Percentiles rank a stretch among this genome's conserved stretches.
phyloP scores from a whole-genome alignment of 176 grass and related monocot genomes.

The Hsuehochloa calcarea region DNA sequence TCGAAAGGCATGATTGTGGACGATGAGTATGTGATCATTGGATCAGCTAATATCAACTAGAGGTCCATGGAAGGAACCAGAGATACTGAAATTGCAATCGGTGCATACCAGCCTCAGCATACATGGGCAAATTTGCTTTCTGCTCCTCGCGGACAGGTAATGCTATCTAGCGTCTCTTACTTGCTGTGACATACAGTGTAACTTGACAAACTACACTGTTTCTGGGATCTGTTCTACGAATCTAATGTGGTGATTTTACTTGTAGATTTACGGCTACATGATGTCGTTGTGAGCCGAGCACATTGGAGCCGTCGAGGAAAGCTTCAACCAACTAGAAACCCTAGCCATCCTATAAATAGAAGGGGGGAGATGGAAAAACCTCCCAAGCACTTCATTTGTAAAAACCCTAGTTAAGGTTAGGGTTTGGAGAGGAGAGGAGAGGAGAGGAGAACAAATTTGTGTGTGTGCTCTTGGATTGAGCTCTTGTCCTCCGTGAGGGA shows the following conservation, averaged over 20 bases:
- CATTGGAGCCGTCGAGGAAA: constrained; percentile 55
- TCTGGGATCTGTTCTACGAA: neutral
- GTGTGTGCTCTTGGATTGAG: too few relatives aligned
- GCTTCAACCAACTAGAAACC: constrained; percentile 56
- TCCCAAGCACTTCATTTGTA: too few relatives aligned
- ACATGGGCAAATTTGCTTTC: constrained; percentile 71
- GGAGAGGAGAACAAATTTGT: too few relatives aligned
- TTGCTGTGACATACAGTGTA: neutral
- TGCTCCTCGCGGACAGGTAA: constrained; percentile 78
- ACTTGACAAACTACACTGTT: neutral
- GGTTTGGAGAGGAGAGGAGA: too few relatives aligned
- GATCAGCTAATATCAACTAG: constrained; percentile 95
- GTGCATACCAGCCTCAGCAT: constrained; percentile 77
- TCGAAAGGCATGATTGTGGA: constrained; percentile 96
- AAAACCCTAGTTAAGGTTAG: too few relatives aligned
- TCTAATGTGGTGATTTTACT: neutral
- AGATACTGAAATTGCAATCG: constrained; percentile 97
- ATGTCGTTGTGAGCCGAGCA: constrained; percentile 97
- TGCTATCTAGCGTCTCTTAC: neutral
- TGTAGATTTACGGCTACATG: constrained; percentile 82
- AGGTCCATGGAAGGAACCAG: constrained; percentile 86
- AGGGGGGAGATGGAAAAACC: too few relatives aligned
- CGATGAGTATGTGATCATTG: constrained; percentile 90
- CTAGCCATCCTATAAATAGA: too few relatives aligned
- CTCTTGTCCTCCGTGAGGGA: too few relatives aligned